A percentile compares a stretch with the other conserved stretches of the same genome.
These are phyloP conservation scores for Barbatosphaeria neglecta DNA, from an alignment of 495 filamentous ascomycete genomes.

Conservation along the genomic window DNA sequence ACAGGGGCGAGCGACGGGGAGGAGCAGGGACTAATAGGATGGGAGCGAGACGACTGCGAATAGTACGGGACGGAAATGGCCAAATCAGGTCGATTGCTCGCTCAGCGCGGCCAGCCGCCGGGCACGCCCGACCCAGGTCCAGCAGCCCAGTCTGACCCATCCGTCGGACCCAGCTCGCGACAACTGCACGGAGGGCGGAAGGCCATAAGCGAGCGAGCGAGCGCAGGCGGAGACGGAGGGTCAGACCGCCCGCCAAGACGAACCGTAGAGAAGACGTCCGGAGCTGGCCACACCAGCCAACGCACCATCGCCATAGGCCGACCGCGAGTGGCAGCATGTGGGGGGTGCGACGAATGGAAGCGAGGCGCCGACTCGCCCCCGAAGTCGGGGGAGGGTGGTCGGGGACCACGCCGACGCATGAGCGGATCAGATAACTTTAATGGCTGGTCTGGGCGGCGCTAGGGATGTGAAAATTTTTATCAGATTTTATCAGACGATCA, in stretches of 20 bases:
- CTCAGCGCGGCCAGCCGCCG: too few relatives aligned
- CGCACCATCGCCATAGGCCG: too few relatives aligned
- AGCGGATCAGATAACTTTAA: constrained; percentile 1
- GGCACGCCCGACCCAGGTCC: not conserved
- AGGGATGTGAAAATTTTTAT: not conserved
- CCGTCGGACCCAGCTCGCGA: not conserved
- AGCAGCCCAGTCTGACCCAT: too few relatives aligned
- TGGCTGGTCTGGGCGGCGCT: not conserved
- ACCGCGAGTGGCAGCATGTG: not conserved
- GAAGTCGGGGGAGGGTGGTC: not conserved
- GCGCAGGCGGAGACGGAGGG: too few relatives aligned
- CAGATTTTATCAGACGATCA: constrained; percentile 1
- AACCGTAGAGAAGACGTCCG: too few relatives aligned
- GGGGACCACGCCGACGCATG: not conserved
- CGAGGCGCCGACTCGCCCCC: not conserved
- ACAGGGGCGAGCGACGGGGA: too few relatives aligned
- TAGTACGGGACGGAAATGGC: too few relatives aligned
- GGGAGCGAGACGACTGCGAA: too few relatives aligned
- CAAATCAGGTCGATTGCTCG: too few relatives aligned
- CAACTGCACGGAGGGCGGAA: not conserved
- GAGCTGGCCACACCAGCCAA: too few relatives aligned
- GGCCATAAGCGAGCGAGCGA: too few relatives aligned
- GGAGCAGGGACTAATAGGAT: too few relatives aligned
- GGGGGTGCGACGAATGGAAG: not conserved
- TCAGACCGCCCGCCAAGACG: not conserved